A percentile compares a stretch with the other conserved stretches of the same genome.
Evolutionary conservation across 306 rosid genomes (phyloP).

Genomic region (Potentilla sterilis): DNA sequence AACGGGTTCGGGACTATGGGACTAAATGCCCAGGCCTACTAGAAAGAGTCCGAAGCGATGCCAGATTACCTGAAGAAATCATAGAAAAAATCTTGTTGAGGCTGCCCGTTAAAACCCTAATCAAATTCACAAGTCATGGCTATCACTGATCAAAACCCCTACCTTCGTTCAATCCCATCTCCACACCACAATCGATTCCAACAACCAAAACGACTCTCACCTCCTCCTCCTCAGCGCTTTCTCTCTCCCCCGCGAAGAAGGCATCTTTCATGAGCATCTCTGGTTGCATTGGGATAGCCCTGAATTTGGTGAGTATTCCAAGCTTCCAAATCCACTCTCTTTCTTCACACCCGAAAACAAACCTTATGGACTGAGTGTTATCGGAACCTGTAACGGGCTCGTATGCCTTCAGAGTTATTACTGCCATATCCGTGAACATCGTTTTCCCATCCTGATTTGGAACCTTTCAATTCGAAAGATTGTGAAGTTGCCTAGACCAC

Average conservation of each 20-base stretch:
- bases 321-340: no score
- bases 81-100: not conserved
- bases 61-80: not conserved
- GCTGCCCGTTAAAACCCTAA: not conserved
- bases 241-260: not conserved
- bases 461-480: no score
- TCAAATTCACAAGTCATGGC: not conserved
- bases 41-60: not conserved
- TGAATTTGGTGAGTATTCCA: no score
- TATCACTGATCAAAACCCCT: not conserved
- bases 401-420: not conserved
- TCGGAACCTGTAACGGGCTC: not conserved
- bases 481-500: no score
- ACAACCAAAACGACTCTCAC: not conserved
- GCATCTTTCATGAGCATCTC: not conserved
- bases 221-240: not conserved
- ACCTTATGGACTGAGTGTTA: not conserved
- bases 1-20: no score
- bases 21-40: no score
- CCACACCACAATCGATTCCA: not conserved
- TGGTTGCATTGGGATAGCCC: not conserved
- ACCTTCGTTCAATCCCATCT: not conserved
- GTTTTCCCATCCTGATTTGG: no score
- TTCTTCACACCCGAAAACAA: not conserved
- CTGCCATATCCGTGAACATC: no score